Conservation (phyloP, 305 asterid genomes). For the Petunia hybrid region DNA sequence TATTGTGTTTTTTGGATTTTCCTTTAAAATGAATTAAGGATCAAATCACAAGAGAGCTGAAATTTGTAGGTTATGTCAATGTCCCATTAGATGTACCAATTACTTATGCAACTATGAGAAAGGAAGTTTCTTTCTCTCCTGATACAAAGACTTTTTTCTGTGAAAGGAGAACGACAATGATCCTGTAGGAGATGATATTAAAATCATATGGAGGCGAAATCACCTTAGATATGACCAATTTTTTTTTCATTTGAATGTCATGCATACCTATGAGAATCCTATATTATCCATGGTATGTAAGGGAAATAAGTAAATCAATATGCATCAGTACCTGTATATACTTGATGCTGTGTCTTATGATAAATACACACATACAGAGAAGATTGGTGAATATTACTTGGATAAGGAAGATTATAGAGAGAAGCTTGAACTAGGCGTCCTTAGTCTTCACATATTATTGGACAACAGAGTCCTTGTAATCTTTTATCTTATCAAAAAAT, state of each 20-base stretch:
- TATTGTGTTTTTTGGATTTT: neutral
- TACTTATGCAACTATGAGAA: neutral
- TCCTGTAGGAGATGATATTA: constrained; percentile 11
- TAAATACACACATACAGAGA: neutral
- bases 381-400: neutral
- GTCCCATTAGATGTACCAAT: neutral
- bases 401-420: neutral
- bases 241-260: constrained; percentile 5
- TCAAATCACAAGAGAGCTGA: neutral
- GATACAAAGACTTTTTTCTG: neutral
- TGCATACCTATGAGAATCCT: neutral
- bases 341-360: constrained; percentile 9
- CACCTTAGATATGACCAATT: constrained; percentile 13
- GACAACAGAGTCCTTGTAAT: neutral
- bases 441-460: neutral
- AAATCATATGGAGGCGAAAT: constrained; percentile 1
- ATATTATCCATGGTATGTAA: neutral
- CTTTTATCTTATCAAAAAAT: too few relatives aligned
- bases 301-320: constrained; percentile 1
- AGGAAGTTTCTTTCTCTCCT: constrained; percentile 7
- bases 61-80: constrained; percentile 8
- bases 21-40: constrained; percentile 2
- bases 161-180: neutral
- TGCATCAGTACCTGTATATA: neutral
- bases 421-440: neutral